These are phyloP conservation scores for Creolimax fragrantissima DNA, from an alignment of 78 protist species.

Conservation along the genomic window DNA sequence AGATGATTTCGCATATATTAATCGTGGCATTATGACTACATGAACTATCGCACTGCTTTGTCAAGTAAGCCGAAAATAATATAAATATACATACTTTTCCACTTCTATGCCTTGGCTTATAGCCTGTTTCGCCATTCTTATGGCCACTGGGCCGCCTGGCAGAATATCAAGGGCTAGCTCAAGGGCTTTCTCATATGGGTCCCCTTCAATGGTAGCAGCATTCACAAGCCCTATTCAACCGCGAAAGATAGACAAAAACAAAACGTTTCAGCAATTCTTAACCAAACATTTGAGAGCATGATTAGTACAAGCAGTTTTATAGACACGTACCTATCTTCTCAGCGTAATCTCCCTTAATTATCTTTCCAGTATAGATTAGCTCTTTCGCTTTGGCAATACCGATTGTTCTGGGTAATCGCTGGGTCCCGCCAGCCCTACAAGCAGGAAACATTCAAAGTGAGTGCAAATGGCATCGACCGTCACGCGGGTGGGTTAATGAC, in stretches of 20 bases:
- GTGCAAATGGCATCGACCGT: too few species aligned
- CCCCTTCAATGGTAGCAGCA: background rate
- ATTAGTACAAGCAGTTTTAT: too few species aligned
- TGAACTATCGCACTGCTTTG: too few species aligned
- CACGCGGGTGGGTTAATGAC: too few species aligned
- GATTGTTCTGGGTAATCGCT: conserved; percentile 73
- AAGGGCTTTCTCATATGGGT: conserved; percentile 34
- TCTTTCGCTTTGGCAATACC: conserved; percentile 63
- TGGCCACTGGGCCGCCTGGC: conserved; percentile 72
- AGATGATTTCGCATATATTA: background rate
- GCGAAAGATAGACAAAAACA: background rate
- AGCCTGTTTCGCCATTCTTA: conserved; percentile 68
- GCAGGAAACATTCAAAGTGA: too few species aligned
- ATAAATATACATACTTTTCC: conserved; percentile 16
- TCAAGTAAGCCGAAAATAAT: too few species aligned
- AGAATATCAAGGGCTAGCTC: conserved; percentile 50
- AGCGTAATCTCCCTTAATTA: conserved; percentile 17
- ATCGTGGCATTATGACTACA: background rate
- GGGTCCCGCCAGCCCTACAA: conserved; percentile 86
- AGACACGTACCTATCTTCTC: conserved; percentile 46
- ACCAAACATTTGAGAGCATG: too few species aligned
- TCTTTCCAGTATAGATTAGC: conserved; percentile 60
- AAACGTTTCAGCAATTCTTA: too few species aligned
- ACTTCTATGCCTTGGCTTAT: conserved; percentile 59
- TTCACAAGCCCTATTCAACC: conserved; percentile 27